Evolutionary conservation across 23 red algal genomes (phyloP).

Genomic region (Chondrus crispus): DNA sequence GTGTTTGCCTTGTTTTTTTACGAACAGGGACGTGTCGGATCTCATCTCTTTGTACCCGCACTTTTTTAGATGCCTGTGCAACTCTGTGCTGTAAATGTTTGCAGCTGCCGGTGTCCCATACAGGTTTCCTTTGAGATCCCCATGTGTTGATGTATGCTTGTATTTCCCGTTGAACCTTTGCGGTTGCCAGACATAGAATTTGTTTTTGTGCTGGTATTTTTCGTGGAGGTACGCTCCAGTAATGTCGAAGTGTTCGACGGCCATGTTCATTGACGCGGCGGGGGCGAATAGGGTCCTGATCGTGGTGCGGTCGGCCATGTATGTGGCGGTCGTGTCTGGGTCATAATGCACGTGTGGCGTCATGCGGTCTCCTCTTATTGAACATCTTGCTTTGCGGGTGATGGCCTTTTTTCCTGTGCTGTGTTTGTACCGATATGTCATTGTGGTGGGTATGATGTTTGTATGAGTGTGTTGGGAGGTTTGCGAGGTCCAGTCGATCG

Average conservation of each 20-base stretch:
- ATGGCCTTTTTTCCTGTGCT: background rate
- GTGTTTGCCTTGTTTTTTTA: no score
- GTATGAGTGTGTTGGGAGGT: background rate
- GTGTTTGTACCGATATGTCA: background rate
- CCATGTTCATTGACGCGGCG: background rate
- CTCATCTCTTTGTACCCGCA: no score
- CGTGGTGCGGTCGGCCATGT: background rate
- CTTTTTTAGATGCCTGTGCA: no score
- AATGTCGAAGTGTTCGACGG: slow-evolving; percentile 19
- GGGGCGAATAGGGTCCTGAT: background rate
- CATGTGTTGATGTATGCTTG: background rate
- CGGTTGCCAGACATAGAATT: background rate
- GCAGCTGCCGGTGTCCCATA: background rate
- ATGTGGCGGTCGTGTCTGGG: background rate
- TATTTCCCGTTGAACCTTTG: background rate
- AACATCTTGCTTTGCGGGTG: background rate
- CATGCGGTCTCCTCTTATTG: background rate
- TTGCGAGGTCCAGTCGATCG: background rate
- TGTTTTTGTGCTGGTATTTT: background rate
- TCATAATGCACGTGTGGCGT: background rate
- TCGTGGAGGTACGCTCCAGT: slow-evolving; percentile 6
- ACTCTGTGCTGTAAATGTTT: background rate
- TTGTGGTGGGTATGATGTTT: background rate
- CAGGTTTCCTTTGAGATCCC: background rate
- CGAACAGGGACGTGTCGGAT: no score